phyloP scores from a whole-genome alignment of 495 filamentous ascomycete species.

The Penicillium macrosclerotiorum region DNA sequence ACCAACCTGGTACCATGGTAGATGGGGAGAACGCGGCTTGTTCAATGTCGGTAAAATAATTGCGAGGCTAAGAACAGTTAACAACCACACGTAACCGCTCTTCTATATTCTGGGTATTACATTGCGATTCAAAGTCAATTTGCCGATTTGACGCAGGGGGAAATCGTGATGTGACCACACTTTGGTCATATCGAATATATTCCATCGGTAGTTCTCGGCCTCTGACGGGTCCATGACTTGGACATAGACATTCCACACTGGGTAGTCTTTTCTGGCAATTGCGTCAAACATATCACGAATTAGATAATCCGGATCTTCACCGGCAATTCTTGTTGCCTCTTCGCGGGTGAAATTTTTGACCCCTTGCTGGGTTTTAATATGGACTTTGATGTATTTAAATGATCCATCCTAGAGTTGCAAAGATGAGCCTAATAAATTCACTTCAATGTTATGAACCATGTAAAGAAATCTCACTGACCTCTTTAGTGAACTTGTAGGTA shows the following conservation, averaged over 20 bases:
- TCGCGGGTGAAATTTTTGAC: slow-evolving; percentile 54
- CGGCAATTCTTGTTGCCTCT: slow-evolving; percentile 56
- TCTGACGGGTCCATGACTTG: slow-evolving; percentile 46
- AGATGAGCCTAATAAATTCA: too few species aligned
- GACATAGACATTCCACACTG: slow-evolving; percentile 45
- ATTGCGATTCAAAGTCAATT: slow-evolving; percentile 35
- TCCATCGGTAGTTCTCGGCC: slow-evolving; percentile 29
- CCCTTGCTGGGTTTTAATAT: slow-evolving; percentile 65
- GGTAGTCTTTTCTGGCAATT: slow-evolving; percentile 35
- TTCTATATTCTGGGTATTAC: slow-evolving; percentile 14
- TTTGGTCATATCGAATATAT: slow-evolving; percentile 47
- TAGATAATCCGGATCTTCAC: slow-evolving; percentile 42
- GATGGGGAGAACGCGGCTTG: slow-evolving; percentile 51
- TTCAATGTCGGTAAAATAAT: slow-evolving; percentile 51
- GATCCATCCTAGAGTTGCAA: slow-evolving; percentile 49
- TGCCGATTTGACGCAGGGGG: slow-evolving; percentile 36
- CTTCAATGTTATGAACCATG: too few species aligned
- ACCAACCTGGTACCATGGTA: slow-evolving; percentile 49
- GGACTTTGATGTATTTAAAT: slow-evolving; percentile 63
- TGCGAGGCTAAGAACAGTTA: slow-evolving; percentile 31
- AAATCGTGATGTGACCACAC: slow-evolving; percentile 37
- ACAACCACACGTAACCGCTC: neutral
- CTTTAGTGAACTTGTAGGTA: slow-evolving; percentile 64
- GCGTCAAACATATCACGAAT: slow-evolving; percentile 36
- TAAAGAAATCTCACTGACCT: slow-evolving; percentile 43